These are phyloP conservation scores for Metschnikowia noctiluminum DNA, from an alignment of 805 yeast genomes.

Conservation along the genomic window DNA sequence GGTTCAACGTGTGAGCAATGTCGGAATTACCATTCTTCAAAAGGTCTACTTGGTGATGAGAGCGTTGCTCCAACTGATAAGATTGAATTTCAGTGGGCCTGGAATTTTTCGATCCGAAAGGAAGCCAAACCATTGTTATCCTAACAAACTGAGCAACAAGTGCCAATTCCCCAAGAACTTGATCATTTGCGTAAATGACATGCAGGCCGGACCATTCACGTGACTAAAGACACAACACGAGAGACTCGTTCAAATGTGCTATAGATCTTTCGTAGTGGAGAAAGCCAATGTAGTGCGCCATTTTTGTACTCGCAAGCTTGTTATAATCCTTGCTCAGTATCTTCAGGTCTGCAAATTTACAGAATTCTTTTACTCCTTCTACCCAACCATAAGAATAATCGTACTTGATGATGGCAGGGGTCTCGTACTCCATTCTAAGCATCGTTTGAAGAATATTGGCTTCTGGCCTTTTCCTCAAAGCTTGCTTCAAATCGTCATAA, in stretches of 20 bases:
- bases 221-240: conserved; percentile 11
- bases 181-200: neutral
- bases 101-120: conserved; percentile 10
- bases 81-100: neutral
- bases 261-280: conserved; percentile 14
- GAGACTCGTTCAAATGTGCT: conserved; percentile 15
- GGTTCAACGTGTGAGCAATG: conserved; percentile 19
- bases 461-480: conserved; percentile 9
- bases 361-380: conserved; percentile 5
- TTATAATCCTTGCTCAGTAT: conserved; percentile 4
- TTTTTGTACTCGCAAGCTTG: conserved; percentile 1
- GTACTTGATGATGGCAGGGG: conserved; percentile 8
- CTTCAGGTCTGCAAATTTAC: neutral
- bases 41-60: conserved; percentile 15
- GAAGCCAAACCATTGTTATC: conserved; percentile 15
- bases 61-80: conserved; percentile 15
- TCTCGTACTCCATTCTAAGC: conserved; percentile 15
- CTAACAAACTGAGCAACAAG: neutral
- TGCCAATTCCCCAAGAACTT: neutral
- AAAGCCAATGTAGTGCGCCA: conserved; percentile 11
- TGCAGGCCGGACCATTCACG: neutral
- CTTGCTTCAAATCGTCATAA: conserved; percentile 11
- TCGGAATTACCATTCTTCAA: conserved; percentile 15
- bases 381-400: conserved; percentile 16
- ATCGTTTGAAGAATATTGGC: conserved; percentile 11